Evolutionary conservation across 139 green algal genomes (phyloP), one percentile per base, ranked within the genome.

Genomic region (Picochlorum sp.): DNA sequence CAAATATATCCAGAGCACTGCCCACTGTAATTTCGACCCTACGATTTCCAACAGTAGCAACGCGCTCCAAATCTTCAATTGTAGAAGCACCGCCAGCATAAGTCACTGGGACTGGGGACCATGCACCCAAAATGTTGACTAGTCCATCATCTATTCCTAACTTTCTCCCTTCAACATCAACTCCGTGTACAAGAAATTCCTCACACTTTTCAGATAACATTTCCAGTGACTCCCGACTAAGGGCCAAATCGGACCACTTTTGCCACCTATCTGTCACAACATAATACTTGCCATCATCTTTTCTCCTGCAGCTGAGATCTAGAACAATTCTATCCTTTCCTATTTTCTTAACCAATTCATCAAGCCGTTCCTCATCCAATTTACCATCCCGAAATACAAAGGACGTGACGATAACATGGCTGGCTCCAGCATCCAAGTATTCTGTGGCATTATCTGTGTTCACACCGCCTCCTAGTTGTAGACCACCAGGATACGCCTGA

Each of bases 161-260:
- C 76, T 95, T 81, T 85, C 88, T 95, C 59, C 93, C 93, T 75
- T 99, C 93, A 40, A 97, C 89, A 61, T 98, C 93, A 28, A 99
- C 93, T 1, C 87, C 93, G 69, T 99, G 93, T 31, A 95, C 93
- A 60, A 99, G 70, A 56, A 99, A 96, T 80, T 99, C 93, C 52
- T 88, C 81, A 59, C 86, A 94, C 55, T 61, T 84, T 26, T 65
- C 41, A 0, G 85, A 79, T 28, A 99, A 79, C 3, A 62, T 0
- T 0, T 20, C 70, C 30, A 99, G 65, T 4, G 73, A 85, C 9
- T 67, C 57, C 28, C 69, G 50, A 40, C 61, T 67, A 14, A 96
- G 63, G 2, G 59, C 52, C 29, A 87, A 61, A 20, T 70, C 58
- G 49, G 63, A 82, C 63, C 83, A 90, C 16, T 63, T 62, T 64